phyloP scores from a whole-genome alignment of 352 stramenopile species.

The Globisporangium spiculum region DNA sequence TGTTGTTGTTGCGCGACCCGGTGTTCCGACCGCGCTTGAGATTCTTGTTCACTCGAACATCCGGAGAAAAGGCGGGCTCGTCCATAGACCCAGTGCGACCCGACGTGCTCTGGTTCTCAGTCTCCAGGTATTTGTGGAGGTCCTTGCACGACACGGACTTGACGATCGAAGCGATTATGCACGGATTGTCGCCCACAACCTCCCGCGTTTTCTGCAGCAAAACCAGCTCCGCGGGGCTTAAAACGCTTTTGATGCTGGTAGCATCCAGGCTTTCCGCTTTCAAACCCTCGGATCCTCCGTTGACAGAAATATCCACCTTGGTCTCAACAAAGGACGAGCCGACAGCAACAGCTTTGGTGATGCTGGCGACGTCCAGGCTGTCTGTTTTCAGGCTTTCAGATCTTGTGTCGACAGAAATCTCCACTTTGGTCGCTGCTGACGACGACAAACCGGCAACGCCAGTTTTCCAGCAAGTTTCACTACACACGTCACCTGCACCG shows the following conservation, averaged over 20 bases:
- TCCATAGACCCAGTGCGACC: background rate
- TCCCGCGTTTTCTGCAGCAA: conserved; percentile 53
- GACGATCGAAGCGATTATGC: conserved; percentile 58
- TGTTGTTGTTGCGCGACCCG: conserved; percentile 28
- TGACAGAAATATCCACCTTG: background rate
- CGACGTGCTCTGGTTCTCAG: conserved; percentile 28
- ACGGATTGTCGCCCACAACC: conserved; percentile 62
- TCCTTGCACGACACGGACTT: conserved; percentile 57
- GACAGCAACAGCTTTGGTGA: conserved; percentile 17
- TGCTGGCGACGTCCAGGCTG: background rate
- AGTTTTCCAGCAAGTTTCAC: conserved; percentile 41
- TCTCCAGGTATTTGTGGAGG: conserved; percentile 47
- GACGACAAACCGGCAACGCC: background rate
- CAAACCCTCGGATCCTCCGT: background rate
- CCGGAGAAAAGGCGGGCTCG: conserved; percentile 33
- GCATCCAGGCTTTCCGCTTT: conserved; percentile 7
- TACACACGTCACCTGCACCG: conserved; percentile 28
- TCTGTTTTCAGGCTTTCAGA: background rate
- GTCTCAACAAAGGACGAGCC: background rate
- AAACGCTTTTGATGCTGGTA: conserved; percentile 3
- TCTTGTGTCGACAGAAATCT: background rate
- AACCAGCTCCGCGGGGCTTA: conserved; percentile 43
- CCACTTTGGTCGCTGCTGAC: background rate
- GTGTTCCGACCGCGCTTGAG: conserved; percentile 38
- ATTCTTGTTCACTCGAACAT: conserved; percentile 34